phyloP scores from a whole-genome alignment of 352 stramenopile genomes.

The Phytophthora pinifolia region DNA sequence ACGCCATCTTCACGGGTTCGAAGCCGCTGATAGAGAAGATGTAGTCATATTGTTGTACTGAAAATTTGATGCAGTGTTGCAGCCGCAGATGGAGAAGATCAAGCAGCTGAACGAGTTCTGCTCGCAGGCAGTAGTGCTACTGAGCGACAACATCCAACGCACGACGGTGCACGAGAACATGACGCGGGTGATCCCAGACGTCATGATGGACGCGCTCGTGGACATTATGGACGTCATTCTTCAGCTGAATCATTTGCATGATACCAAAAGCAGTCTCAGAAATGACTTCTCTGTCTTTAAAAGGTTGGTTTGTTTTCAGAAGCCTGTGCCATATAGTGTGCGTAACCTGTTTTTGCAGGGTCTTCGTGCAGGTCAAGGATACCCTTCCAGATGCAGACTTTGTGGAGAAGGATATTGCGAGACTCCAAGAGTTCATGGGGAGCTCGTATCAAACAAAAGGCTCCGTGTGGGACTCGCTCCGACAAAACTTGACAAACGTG shows the following conservation, averaged over 20 bases:
- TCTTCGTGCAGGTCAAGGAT: slow-evolving; percentile 49
- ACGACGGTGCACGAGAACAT: slow-evolving; percentile 69
- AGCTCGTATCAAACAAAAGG: slow-evolving; percentile 54
- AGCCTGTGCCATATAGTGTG: neutral
- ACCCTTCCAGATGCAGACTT: slow-evolving; percentile 38
- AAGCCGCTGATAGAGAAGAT: neutral
- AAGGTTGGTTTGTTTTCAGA: slow-evolving; percentile 28
- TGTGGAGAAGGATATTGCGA: slow-evolving; percentile 54
- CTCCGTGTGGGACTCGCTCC: slow-evolving; percentile 59
- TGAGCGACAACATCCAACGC: slow-evolving; percentile 74
- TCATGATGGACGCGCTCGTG: slow-evolving; percentile 61
- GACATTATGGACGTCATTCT: slow-evolving; percentile 62
- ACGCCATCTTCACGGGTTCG: slow-evolving; percentile 48
- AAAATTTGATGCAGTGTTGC: slow-evolving; percentile 39
- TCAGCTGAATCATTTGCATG: slow-evolving; percentile 66
- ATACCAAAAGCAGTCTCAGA: slow-evolving; percentile 63
- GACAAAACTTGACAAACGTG: slow-evolving; percentile 65
- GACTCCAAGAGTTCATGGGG: slow-evolving; percentile 67
- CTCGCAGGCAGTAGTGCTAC: slow-evolving; percentile 51
- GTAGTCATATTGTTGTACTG: neutral
- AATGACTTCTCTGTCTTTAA: slow-evolving; percentile 84
- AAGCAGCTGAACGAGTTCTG: slow-evolving; percentile 58
- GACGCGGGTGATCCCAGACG: slow-evolving; percentile 57
- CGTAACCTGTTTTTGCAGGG: slow-evolving; percentile 26
- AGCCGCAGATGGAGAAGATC: slow-evolving; percentile 60